A percentile compares a stretch with the other conserved stretches of the same genome.
phyloP scores from a whole-genome alignment of 2,329 filamentous ascomycete species.

The Bipolaris cookei region DNA sequence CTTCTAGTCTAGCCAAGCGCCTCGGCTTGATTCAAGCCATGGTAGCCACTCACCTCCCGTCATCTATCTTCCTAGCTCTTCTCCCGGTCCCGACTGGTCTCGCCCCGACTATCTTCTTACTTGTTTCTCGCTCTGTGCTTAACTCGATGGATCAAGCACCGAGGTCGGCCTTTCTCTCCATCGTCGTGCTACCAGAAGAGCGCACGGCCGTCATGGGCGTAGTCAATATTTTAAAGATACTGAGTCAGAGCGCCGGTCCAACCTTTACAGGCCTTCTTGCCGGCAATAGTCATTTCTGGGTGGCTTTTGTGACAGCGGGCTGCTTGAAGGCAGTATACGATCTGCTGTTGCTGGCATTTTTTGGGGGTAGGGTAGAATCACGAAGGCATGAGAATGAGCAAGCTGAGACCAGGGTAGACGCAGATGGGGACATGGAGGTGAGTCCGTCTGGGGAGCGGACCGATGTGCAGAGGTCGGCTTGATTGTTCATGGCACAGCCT shows the following conservation, averaged over 20 bases:
- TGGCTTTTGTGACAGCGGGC: conserved; percentile 49
- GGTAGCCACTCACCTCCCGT: conserved; percentile 48
- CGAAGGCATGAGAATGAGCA: conserved; percentile 13
- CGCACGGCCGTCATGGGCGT: conserved; percentile 51
- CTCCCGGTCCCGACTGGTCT: conserved; percentile 36
- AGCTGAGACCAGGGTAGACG: conserved; percentile 1
- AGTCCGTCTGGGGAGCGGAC: background rate
- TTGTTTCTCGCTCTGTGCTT: conserved; percentile 40
- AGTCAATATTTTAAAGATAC: conserved; percentile 48
- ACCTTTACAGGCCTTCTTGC: conserved; percentile 47
- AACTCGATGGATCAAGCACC: conserved; percentile 51
- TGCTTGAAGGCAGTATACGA: conserved; percentile 47
- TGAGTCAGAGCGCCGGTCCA: conserved; percentile 46
- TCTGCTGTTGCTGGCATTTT: conserved; percentile 43
- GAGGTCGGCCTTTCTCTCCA: conserved; percentile 44
- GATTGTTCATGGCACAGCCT: background rate
- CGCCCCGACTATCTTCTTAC: conserved; percentile 37
- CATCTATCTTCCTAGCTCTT: conserved; percentile 44
- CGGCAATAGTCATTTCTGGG: conserved; percentile 43
- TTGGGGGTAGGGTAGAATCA: conserved; percentile 37
- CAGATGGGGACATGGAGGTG: background rate
- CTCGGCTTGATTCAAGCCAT: conserved; percentile 59
- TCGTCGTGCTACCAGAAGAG: conserved; percentile 45
- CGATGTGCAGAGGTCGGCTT: conserved; percentile 2
- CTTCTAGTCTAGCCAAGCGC: conserved; percentile 64